Evolutionary conservation across 2,329 filamentous ascomycete genomes (phyloP), one percentile per base, ranked within the genome.

Genomic region (Neonectria magnoliae): DNA sequence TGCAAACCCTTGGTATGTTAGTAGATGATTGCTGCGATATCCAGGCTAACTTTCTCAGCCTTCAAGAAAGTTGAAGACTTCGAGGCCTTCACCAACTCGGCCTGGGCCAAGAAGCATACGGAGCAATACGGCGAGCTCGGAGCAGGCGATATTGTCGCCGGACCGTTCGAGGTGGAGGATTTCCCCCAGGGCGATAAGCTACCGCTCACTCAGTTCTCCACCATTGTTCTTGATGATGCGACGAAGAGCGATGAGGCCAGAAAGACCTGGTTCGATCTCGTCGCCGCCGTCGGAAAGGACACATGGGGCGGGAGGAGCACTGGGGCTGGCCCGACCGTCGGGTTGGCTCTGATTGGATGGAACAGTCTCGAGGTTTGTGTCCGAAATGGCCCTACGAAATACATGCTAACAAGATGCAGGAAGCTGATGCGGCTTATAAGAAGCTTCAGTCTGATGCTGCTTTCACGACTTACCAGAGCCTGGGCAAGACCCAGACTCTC

Each of bases 161-260:
- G 60, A 5, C 13, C 22, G 38, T 64, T 64, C 50, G 56, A 66
- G 7, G 50, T 66, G 16, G 55, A 45, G 41, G 64, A 63, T 6
- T 60, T 66, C 45, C 55, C 60, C 11, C 31, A 20, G 13, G 29
- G 47, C 14, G 33, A 44, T 16, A 48, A 31, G 3, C 57, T 57
- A 13, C 58, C 45, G 5, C 59, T 51, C 42, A 51, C 47, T 16
- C 64, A 67, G 57, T 57, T 67, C 36, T 57, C 64, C 16, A 67
- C 45, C 53, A 51, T 64, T 29, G 41, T 56, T 3, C 41, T 64
- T 7, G 18, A 42, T 11, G 61, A 60, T 20, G 47, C 6, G 14
- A 2, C 36, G 36, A 38, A 31, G 36, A 22, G 48, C 22, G 42
- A 58, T 6, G 53, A 61, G 20, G 53, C 44, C 25, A 51, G 42